Evolutionary conservation across 805 yeast genomes (phyloP), one percentile per base, ranked within the genome.

Genomic region (Wickerhamiella sergipiensis): DNA sequence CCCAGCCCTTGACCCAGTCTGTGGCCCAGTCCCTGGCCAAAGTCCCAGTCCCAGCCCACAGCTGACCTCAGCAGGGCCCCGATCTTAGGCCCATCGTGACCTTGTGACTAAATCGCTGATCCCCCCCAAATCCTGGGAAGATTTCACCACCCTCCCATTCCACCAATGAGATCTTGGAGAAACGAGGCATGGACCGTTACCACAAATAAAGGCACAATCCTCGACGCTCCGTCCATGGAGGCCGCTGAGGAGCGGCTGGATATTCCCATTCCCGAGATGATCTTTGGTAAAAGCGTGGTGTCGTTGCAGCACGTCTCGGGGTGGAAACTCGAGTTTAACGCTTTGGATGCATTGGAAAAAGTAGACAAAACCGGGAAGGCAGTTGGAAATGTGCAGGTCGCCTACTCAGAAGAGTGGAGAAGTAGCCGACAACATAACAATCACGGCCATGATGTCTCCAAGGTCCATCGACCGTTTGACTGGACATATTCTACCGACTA

Each of bases 231-330:
- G 1, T 95, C 88, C 61, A 75, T 90, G 51, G 95, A 87, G 52
- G 67, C 66, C 2, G 75, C 82, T 60, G 84, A 79, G 53, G 64
- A 59, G 13, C 76, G 75, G 4, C 73, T 83, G 49, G 80, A 80
- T 15, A 78, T 90, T 54, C 95, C 97, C 0, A 67, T 90, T 43
- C 99, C 99, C 0, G 99, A 92, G 64, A 92, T 92, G 97, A 88
- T 92, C 6, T 92, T 92, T 68, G 97, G 97, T 9, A 79, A 85
- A 57, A 89, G 85, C 62, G 67, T 67, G 51, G 79, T 88, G 10
- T 75, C 72, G 47, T 62, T 88, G 10, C 70, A 67, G 48, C 73
- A 76, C 53, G 55, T 55, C 10, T 59, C 70, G 46, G 67, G 67
- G 36, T 77, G 76, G 70, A 54, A 64, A 38, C 72, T 90, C 13